A percentile compares a stretch with the other conserved stretches of the same genome.
Conservation (phyloP, 2,329 filamentous ascomycete species). For the Metarhizium anisopliae region DNA sequence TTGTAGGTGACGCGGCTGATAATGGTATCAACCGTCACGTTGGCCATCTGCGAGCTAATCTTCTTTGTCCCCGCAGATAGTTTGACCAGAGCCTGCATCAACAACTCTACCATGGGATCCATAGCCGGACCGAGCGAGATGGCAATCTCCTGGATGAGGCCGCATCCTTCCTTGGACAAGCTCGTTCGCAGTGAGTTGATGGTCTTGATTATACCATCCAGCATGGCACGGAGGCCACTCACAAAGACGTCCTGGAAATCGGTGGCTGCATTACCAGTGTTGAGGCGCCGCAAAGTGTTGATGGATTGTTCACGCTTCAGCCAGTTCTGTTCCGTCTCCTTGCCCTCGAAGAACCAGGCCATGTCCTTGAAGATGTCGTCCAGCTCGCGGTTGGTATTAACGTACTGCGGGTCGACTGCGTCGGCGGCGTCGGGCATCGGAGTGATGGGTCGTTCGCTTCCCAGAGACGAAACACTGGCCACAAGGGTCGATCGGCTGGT, state of each 20-base stretch:
- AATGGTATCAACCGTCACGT: conserved; percentile 70
- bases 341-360: conserved; percentile 74
- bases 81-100: conserved; percentile 85
- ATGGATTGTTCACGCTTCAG: conserved; percentile 74
- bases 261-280: conserved; percentile 72
- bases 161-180: conserved; percentile 77
- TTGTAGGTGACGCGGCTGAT: conserved; percentile 74
- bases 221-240: conserved; percentile 57
- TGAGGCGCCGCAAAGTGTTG: conserved; percentile 64
- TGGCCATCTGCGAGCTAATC: conserved; percentile 78
- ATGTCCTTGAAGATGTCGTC: conserved; percentile 81
- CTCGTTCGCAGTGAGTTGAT: conserved; percentile 80
- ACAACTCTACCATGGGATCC: conserved; percentile 81
- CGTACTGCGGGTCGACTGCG: conserved; percentile 68
- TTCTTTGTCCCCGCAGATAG: conserved; percentile 86
- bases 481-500: conserved; percentile 34
- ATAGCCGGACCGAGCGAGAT: conserved; percentile 66
- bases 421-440: conserved; percentile 56
- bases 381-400: conserved; percentile 79
- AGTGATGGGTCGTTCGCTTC: conserved; percentile 46
- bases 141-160: conserved; percentile 76
- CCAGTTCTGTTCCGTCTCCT: conserved; percentile 89
- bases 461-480: conserved; percentile 41
- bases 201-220: conserved; percentile 85
- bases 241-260: conserved; percentile 69